These are phyloP conservation scores for Xylaria grammica DNA, from an alignment of 495 filamentous ascomycete species.

Conservation along the genomic window DNA sequence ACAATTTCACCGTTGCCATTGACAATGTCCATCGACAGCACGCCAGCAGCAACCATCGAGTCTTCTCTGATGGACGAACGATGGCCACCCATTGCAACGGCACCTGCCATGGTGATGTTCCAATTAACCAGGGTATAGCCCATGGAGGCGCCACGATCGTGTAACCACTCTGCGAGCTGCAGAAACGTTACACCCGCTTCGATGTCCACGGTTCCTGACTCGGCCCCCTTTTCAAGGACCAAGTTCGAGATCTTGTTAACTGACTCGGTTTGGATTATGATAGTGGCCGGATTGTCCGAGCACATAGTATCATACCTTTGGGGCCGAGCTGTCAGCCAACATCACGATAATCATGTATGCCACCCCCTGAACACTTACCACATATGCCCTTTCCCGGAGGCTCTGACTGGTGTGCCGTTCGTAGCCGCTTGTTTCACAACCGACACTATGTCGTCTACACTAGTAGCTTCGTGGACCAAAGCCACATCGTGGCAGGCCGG, in stretches of 20 bases:
- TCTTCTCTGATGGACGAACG: conserved; percentile 51
- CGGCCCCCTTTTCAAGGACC: conserved; percentile 38
- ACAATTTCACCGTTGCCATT: conserved; percentile 50
- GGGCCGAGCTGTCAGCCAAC: conserved; percentile 1
- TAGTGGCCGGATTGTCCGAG: conserved; percentile 44
- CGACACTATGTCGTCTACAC: conserved; percentile 47
- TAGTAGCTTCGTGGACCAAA: conserved; percentile 46
- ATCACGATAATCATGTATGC: not conserved
- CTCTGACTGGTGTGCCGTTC: conserved; percentile 44
- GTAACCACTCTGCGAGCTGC: conserved; percentile 55
- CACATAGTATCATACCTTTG: conserved; percentile 56
- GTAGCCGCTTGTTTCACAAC: conserved; percentile 44
- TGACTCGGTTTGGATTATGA: conserved; percentile 53
- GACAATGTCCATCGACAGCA: conserved; percentile 53
- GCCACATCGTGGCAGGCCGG: conserved; percentile 52
- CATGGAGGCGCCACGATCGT: conserved; percentile 48
- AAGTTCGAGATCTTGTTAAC: conserved; percentile 49
- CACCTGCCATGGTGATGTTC: conserved; percentile 58
- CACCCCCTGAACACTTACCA: conserved; percentile 37
- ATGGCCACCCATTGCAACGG: conserved; percentile 57
- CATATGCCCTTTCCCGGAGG: conserved; percentile 55
- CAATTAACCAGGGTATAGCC: conserved; percentile 58
- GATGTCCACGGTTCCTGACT: conserved; percentile 48
- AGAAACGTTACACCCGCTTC: conserved; percentile 57
- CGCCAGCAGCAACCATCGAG: conserved; percentile 57